phyloP scores from a whole-genome alignment of 495 filamentous ascomycete genomes.

The Evernia prunastri region DNA sequence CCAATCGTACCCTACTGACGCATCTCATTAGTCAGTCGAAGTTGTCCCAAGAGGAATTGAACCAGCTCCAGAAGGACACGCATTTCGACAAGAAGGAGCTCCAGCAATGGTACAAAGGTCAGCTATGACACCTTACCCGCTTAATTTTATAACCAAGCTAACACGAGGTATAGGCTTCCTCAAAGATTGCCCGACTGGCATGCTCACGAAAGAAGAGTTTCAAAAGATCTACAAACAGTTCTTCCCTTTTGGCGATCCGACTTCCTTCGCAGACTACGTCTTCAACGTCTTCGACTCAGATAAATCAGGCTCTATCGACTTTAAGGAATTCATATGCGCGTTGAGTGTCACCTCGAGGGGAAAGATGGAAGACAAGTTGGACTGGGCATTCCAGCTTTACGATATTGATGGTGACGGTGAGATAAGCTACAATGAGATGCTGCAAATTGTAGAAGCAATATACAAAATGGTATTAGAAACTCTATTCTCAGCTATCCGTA shows the following conservation, averaged over 20 bases:
- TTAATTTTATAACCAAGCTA: slow-evolving; percentile 12
- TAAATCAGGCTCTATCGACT: slow-evolving; percentile 95
- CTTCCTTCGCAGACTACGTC: slow-evolving; percentile 95
- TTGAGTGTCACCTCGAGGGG: slow-evolving; percentile 93
- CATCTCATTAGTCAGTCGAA: slow-evolving; percentile 66
- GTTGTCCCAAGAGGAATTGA: slow-evolving; percentile 88
- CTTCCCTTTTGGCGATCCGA: slow-evolving; percentile 97
- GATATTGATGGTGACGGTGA: slow-evolving; percentile 98
- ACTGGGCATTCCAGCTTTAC: slow-evolving; percentile 99
- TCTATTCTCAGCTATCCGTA: not conserved
- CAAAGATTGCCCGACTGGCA: slow-evolving; percentile 95
- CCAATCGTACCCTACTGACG: not conserved
- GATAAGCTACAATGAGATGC: slow-evolving; percentile 98
- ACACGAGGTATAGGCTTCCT: slow-evolving; percentile 65
- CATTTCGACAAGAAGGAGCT: slow-evolving; percentile 99
- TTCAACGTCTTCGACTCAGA: slow-evolving; percentile 99
- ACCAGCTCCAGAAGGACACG: slow-evolving; percentile 89
- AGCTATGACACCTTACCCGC: slow-evolving; percentile 19
- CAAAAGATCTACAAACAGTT: slow-evolving; percentile 99
- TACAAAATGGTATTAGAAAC: slow-evolving; percentile 85
- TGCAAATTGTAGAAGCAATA: slow-evolving; percentile 96
- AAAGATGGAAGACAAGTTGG: slow-evolving; percentile 98
- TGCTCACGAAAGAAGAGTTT: slow-evolving; percentile 95
- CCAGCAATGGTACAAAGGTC: slow-evolving; percentile 99
- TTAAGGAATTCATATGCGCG: slow-evolving; percentile 99